phyloP scores from a whole-genome alignment of 192 early-diverging fungal genomes.

The Lunasporangiospora selenospora region DNA sequence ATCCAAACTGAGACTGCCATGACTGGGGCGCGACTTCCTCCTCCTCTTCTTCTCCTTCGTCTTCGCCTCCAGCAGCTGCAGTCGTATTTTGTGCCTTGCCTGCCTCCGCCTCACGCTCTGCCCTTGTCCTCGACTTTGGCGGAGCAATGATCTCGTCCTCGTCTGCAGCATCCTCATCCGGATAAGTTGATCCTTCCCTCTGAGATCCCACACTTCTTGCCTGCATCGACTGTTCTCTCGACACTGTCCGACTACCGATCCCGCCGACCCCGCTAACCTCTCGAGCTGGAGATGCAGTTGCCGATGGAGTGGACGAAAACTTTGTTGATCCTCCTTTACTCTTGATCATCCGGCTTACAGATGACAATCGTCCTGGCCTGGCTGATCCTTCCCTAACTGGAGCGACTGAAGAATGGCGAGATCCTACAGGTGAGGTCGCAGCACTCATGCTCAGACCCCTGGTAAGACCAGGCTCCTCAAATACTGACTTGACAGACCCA shows the following conservation, averaged over 20 bases:
- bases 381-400: conserved; percentile 54
- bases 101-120: conserved; percentile 42
- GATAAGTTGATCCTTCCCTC: conserved; percentile 10
- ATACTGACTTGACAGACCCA: conserved; percentile 28
- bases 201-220: conserved; percentile 36
- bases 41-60: conserved; percentile 54
- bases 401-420: conserved; percentile 41
- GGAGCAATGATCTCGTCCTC: conserved; percentile 47
- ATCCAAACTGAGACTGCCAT: conserved; percentile 28
- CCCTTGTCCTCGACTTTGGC: conserved; percentile 32
- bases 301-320: conserved; percentile 33
- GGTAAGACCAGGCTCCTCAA: conserved; percentile 35
- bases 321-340: conserved; percentile 38
- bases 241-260: conserved; percentile 42
- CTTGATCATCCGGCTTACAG: conserved; percentile 48
- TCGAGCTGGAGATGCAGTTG: conserved; percentile 40
- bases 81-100: conserved; percentile 30
- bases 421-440: conserved; percentile 28
- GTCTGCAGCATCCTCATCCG: conserved; percentile 54
- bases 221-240: conserved; percentile 38
- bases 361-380: conserved; percentile 53
- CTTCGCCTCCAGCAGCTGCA: conserved; percentile 52
- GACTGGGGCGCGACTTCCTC: conserved; percentile 24
- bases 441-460: no score
- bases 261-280: conserved; percentile 24